Percentiles rank a stretch among this genome's conserved stretches.
Conservation (phyloP, 768 basidiomycete species). For the Coprinopsis sp. region DNA sequence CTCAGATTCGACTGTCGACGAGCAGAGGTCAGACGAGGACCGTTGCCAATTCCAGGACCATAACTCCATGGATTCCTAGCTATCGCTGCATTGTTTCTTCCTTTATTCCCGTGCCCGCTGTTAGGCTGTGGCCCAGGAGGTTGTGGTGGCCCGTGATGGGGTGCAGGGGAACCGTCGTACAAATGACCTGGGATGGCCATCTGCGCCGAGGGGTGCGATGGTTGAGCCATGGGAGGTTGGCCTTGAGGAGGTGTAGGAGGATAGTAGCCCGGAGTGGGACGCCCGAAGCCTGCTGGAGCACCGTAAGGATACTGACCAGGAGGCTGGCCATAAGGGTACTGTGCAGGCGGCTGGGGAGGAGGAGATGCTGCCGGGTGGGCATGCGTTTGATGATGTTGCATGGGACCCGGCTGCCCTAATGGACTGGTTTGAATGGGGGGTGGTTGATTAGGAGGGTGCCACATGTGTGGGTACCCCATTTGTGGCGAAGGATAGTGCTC, state of each 20-base stretch:
- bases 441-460: slow-evolving; percentile 12
- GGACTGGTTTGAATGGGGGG: slow-evolving; percentile 12
- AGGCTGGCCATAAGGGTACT: too few relatives aligned
- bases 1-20: slow-evolving; percentile 48
- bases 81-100: slow-evolving; percentile 30
- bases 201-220: slow-evolving; percentile 15
- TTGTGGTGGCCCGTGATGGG: slow-evolving; percentile 15
- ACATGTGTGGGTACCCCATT: slow-evolving; percentile 13
- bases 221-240: slow-evolving; percentile 24
- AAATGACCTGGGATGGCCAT: slow-evolving; percentile 15
- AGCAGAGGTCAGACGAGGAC: slow-evolving; percentile 57
- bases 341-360: slow-evolving; percentile 15
- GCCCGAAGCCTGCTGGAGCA: slow-evolving; percentile 9
- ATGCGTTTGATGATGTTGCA: slow-evolving; percentile 11
- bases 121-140: slow-evolving; percentile 16
- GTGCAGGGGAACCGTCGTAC: slow-evolving; percentile 12
- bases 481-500: slow-evolving; percentile 13
- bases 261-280: slow-evolving; percentile 27
- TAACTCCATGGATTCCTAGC: slow-evolving; percentile 63
- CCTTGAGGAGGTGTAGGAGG: slow-evolving; percentile 18
- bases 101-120: slow-evolving; percentile 27
- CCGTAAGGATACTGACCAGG: slow-evolving; percentile 13
- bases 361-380: slow-evolving; percentile 12
- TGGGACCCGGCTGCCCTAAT: neutral
- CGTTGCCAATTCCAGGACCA: slow-evolving; percentile 58